Evolutionary conservation across 2,329 filamentous ascomycete genomes (phyloP).

Genomic region (Aspergillus uvarum): DNA sequence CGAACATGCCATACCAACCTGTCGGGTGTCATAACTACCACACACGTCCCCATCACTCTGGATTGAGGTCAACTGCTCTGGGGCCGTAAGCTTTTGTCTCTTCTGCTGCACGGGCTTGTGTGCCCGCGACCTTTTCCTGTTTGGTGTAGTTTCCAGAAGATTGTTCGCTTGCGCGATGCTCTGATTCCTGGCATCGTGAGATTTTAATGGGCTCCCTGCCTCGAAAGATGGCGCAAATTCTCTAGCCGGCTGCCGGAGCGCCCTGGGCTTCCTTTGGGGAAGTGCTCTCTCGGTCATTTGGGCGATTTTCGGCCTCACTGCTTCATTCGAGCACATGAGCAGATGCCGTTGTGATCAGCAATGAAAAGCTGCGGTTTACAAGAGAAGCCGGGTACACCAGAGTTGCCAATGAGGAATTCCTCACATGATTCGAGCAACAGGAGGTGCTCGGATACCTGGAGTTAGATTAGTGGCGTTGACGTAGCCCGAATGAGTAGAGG

Average conservation of each 20-base stretch:
- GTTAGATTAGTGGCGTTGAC: background rate
- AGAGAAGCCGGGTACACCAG: background rate
- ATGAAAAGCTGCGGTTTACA: background rate
- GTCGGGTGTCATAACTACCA: background rate
- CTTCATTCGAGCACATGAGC: background rate
- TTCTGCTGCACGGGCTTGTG: background rate
- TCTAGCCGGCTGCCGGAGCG: background rate
- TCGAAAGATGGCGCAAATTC: background rate
- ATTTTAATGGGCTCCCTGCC: background rate
- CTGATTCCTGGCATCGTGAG: background rate
- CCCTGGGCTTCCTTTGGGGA: background rate
- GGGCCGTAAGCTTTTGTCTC: background rate
- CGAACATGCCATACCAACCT: background rate
- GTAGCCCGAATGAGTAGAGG: background rate
- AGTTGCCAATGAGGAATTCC: background rate
- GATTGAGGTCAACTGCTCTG: background rate
- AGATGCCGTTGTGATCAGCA: background rate
- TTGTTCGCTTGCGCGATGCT: background rate
- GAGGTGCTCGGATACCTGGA: background rate
- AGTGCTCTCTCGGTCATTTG: background rate
- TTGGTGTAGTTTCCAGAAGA: background rate
- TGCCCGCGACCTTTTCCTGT: background rate
- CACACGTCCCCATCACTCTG: background rate
- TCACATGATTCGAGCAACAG: background rate
- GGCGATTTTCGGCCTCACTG: background rate